phyloP scores from a whole-genome alignment of 495 filamentous ascomycete species.

The Xylaria venustula region DNA sequence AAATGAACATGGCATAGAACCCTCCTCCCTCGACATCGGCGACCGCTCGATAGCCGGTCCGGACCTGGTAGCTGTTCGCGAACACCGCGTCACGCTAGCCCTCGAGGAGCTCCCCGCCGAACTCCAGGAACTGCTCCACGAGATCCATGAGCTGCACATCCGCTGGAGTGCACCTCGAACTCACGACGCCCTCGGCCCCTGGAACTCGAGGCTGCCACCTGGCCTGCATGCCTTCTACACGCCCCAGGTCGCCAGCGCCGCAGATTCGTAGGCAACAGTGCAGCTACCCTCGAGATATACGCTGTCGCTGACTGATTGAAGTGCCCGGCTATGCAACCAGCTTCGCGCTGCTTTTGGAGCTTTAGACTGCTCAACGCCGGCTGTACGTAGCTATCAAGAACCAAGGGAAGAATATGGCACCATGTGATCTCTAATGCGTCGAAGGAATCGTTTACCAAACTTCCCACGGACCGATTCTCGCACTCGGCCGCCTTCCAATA shows the following conservation, averaged over 20 bases:
- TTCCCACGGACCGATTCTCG: constrained; percentile 64
- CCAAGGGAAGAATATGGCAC: not conserved
- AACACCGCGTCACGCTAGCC: constrained; percentile 75
- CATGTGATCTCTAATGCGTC: constrained; percentile 14
- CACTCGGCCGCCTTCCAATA: constrained; percentile 68
- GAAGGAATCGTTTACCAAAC: constrained; percentile 66
- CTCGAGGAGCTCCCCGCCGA: constrained; percentile 71
- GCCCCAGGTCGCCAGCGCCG: constrained; percentile 36
- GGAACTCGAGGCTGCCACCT: constrained; percentile 69
- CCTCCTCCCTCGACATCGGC: constrained; percentile 55
- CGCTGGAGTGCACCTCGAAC: constrained; percentile 65
- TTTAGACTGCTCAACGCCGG: constrained; percentile 48
- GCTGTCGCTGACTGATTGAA: constrained; percentile 25
- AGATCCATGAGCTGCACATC: constrained; percentile 72
- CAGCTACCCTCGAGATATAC: not conserved
- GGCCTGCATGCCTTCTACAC: constrained; percentile 84
- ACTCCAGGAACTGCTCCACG: constrained; percentile 61
- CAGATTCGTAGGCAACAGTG: constrained; percentile 1
- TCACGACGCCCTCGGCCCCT: constrained; percentile 63
- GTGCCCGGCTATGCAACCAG: constrained; percentile 58
- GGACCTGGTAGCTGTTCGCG: constrained; percentile 64
- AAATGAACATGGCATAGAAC: constrained; percentile 58
- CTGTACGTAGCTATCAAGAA: constrained; percentile 23
- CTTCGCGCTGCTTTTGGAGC: constrained; percentile 62
- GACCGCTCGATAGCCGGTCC: constrained; percentile 50